Percentiles rank a stretch among this genome's conserved stretches.
Conservation (phyloP, 2,329 filamentous ascomycete species). For the Colletotrichum kahawae region DNA sequence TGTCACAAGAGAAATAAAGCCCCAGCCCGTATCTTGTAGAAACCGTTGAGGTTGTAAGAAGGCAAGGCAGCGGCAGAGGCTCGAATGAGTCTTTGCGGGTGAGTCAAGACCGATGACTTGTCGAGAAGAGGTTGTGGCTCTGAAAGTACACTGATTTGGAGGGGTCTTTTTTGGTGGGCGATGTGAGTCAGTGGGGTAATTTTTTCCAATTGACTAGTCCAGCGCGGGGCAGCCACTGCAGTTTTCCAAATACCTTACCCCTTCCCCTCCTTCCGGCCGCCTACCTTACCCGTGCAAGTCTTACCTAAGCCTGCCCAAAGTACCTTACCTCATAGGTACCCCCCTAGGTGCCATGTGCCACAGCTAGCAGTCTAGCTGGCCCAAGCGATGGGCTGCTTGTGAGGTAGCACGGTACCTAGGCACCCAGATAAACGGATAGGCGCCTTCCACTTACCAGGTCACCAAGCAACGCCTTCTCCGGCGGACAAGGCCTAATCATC, state of each 20-base stretch:
- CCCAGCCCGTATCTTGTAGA: background rate
- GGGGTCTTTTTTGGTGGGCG: constrained; percentile 10
- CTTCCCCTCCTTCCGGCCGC: background rate
- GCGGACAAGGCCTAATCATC: background rate
- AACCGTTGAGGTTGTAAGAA: background rate
- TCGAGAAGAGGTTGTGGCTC: background rate
- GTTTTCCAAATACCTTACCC: background rate
- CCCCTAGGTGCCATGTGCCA: background rate
- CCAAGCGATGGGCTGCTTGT: background rate
- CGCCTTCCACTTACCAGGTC: background rate
- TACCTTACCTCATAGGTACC: no score
- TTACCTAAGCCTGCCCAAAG: no score
- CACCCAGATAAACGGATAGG: background rate
- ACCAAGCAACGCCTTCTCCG: background rate
- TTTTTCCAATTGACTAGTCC: constrained; percentile 9
- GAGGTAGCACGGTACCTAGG: background rate
- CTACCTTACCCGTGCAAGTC: no score
- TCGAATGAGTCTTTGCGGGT: background rate
- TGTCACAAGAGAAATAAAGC: background rate
- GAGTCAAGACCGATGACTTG: background rate
- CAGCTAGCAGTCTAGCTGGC: background rate
- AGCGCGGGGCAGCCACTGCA: constrained; percentile 9
- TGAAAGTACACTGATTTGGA: background rate
- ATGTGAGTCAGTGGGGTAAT: constrained; percentile 22
- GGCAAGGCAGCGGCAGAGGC: background rate